phyloP scores from a whole-genome alignment of 179 eudicot genomes.

The Actinidia arguta region DNA sequence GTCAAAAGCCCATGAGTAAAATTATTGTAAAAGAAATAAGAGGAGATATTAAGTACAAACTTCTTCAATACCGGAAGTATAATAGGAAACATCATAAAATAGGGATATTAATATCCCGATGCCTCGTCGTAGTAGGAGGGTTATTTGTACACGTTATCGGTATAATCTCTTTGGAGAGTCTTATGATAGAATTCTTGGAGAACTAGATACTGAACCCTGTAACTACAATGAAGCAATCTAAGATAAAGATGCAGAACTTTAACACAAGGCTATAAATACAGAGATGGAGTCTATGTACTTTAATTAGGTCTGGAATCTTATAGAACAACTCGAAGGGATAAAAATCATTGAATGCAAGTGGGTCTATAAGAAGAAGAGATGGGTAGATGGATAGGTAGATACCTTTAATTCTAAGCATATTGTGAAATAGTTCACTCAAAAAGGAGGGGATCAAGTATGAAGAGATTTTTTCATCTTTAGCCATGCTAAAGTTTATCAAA shows the following conservation, averaged over 20 bases:
- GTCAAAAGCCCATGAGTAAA: neutral
- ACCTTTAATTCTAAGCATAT: neutral
- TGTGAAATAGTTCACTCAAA: neutral
- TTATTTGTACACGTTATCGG: neutral
- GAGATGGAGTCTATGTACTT: neutral
- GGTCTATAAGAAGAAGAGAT: neutral
- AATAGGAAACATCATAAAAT: neutral
- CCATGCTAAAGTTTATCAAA: neutral
- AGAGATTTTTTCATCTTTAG: neutral
- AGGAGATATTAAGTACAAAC: neutral
- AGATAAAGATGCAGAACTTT: neutral
- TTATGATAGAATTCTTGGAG: neutral
- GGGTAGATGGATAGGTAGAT: neutral
- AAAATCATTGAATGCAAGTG: neutral
- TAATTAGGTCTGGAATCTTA: no score
- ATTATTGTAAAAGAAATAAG: neutral
- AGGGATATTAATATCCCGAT: neutral
- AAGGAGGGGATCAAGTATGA: neutral
- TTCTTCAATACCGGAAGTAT: neutral
- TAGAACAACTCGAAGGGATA: neutral
- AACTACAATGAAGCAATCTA: neutral
- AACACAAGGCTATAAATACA: neutral
- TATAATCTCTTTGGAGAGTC: neutral
- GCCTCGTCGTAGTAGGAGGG: neutral
- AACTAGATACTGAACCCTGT: neutral